Percentiles rank a stretch among this genome's conserved stretches.
Evolutionary conservation across 345 rosid species (phyloP).

Genomic region (Nasturtium officinale): DNA sequence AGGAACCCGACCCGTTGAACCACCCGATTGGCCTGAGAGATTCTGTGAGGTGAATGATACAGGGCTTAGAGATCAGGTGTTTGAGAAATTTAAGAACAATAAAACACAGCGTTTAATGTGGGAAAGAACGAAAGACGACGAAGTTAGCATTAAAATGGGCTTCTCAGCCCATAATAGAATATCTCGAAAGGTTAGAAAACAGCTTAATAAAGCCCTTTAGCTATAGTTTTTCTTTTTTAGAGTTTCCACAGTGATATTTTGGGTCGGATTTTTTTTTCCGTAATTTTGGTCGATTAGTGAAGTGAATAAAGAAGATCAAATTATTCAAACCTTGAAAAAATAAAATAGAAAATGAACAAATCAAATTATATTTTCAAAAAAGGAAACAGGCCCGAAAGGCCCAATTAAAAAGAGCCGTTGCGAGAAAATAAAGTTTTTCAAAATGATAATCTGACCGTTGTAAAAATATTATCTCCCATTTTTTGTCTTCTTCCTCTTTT

Average conservation of each 20-base stretch:
- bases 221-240: background rate
- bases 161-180: conserved; percentile 9
- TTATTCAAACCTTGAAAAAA: background rate
- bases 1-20: conserved; percentile 80
- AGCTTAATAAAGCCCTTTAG: conserved; percentile 10
- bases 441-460: conserved; percentile 50
- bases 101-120: conserved; percentile 55
- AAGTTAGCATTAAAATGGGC: conserved; percentile 3
- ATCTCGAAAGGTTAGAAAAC: background rate
- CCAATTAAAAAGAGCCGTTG: conserved; percentile 18
- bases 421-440: background rate
- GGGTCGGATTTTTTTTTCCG: background rate
- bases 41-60: conserved; percentile 80
- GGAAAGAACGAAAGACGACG: conserved; percentile 39
- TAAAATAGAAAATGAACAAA: background rate
- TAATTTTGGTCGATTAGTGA: background rate
- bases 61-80: conserved; percentile 62
- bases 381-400: conserved; percentile 18
- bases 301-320: background rate
- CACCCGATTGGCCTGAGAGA: conserved; percentile 68
- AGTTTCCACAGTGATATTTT: background rate
- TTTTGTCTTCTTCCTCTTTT: background rate
- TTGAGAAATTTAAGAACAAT: conserved; percentile 46
- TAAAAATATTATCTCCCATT: background rate
- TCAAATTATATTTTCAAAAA: background rate